phyloP scores from a whole-genome alignment of 805 yeast species.

The Pichia cephalocereana region DNA sequence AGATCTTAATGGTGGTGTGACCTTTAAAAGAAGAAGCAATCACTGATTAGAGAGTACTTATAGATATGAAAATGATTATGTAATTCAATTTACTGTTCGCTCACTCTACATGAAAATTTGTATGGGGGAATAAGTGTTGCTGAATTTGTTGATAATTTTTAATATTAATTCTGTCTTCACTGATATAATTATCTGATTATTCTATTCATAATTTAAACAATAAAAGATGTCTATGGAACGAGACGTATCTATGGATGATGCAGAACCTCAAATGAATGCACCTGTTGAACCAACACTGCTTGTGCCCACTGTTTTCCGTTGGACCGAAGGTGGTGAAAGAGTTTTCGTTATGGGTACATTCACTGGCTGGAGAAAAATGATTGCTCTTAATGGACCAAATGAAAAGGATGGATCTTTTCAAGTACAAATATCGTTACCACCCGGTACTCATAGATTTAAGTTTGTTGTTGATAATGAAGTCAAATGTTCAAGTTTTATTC shows the following conservation, averaged over 20 bases:
- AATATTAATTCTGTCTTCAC: too few relatives aligned
- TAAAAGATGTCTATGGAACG: neutral
- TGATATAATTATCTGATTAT: too few relatives aligned
- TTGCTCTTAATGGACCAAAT: slow-evolving; percentile 57
- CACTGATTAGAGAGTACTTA: too few relatives aligned
- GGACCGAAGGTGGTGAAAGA: slow-evolving; percentile 95
- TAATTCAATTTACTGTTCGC: too few relatives aligned
- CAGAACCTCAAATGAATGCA: slow-evolving; percentile 1
- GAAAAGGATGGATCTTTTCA: slow-evolving; percentile 44
- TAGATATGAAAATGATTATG: too few relatives aligned
- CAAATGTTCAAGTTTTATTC: slow-evolving; percentile 76
- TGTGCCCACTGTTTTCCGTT: slow-evolving; percentile 59
- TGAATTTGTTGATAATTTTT: too few relatives aligned
- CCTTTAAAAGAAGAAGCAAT: too few relatives aligned
- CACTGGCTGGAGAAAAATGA: slow-evolving; percentile 98
- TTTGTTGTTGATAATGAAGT: slow-evolving; percentile 92
- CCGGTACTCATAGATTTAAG: slow-evolving; percentile 88
- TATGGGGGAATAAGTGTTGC: too few relatives aligned
- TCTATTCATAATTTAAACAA: too few relatives aligned
- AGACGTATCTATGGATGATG: slow-evolving; percentile 30
- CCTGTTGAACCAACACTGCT: slow-evolving; percentile 8
- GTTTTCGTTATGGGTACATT: slow-evolving; percentile 96
- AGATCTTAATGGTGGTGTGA: too few relatives aligned
- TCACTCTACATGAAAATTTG: too few relatives aligned
- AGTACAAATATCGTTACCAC: slow-evolving; percentile 69